These are phyloP conservation scores for Aspergillus baeticus DNA, from an alignment of 495 filamentous ascomycete genomes.

Conservation along the genomic window DNA sequence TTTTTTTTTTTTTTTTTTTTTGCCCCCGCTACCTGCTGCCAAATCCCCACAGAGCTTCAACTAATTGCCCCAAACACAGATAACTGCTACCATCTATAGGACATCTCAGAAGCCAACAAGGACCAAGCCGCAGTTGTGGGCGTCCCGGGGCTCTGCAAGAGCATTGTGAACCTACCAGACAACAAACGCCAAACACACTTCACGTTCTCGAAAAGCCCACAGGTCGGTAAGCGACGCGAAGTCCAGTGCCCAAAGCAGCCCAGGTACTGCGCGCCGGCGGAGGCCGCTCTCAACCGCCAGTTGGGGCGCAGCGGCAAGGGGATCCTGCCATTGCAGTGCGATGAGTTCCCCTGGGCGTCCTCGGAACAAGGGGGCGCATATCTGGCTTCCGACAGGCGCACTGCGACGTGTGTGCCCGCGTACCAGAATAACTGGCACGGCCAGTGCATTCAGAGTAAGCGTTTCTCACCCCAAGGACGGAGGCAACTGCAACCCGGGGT, in stretches of 20 bases:
- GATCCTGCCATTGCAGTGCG: slow-evolving; percentile 4
- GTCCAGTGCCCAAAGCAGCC: slow-evolving; percentile 2
- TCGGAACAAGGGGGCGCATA: slow-evolving; percentile 12
- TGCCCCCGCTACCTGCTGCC: too few species aligned
- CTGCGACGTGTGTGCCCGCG: slow-evolving; percentile 8
- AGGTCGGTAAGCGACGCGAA: neutral
- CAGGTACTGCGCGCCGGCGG: neutral
- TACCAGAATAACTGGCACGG: slow-evolving; percentile 15
- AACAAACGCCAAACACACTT: neutral
- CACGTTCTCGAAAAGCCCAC: slow-evolving; percentile 6
- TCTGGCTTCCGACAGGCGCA: neutral
- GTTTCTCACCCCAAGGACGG: neutral
- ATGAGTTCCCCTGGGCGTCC: slow-evolving; percentile 15
- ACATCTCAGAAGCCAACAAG: too few species aligned
- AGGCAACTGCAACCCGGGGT: neutral
- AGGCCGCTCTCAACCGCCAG: neutral
- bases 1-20: too few species aligned
- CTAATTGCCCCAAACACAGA: too few species aligned
- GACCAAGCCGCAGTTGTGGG: too few species aligned
- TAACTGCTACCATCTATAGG: too few species aligned
- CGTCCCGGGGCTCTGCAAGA: slow-evolving; percentile 3
- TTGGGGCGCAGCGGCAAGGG: neutral
- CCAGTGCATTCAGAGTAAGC: slow-evolving; percentile 10
- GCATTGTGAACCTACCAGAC: neutral
- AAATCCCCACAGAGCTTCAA: too few species aligned